A percentile compares a stretch with the other conserved stretches of the same genome.
phyloP scores from a whole-genome alignment of 257 asterid genomes.

The Avicennia marina region DNA sequence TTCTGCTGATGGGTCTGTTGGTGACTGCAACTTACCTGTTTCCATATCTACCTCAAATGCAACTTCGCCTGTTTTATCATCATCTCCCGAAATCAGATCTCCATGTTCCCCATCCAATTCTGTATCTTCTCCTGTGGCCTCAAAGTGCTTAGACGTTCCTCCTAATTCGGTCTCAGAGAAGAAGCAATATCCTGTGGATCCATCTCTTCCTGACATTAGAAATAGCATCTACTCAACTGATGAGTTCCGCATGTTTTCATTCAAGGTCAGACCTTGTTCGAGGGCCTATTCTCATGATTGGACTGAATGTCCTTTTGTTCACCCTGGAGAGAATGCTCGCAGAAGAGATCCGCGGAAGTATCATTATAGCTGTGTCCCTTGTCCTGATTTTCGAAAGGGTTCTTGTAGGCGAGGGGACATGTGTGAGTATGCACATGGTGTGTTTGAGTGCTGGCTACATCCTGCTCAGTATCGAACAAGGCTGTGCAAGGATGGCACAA shows the following conservation, averaged over 20 bases:
- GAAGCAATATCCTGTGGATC: constrained; percentile 85
- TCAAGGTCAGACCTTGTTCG: constrained; percentile 90
- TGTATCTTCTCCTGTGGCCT: constrained; percentile 41
- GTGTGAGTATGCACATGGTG: constrained; percentile 98
- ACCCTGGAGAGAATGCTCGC: constrained; percentile 94
- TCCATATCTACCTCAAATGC: not conserved
- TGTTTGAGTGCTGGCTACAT: constrained; percentile 95
- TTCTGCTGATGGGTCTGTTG: constrained; percentile 5
- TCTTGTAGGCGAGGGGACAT: constrained; percentile 89
- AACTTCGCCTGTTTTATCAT: not conserved
- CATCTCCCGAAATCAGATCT: constrained; percentile 57
- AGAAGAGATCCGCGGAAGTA: constrained; percentile 85
- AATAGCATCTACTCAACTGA: constrained; percentile 78
- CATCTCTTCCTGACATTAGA: constrained; percentile 86
- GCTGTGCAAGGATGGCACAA: constrained; percentile 77
- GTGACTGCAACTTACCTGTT: not conserved
- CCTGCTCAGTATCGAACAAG: constrained; percentile 90
- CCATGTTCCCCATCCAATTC: constrained; percentile 61
- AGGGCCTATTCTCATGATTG: constrained; percentile 96
- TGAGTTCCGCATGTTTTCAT: constrained; percentile 86
- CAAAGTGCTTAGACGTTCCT: constrained; percentile 36
- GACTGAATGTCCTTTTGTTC: constrained; percentile 95
- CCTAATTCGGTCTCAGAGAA: constrained; percentile 45
- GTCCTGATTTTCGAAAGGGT: constrained; percentile 93
- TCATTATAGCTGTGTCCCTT: constrained; percentile 92